A percentile compares a stretch with the other conserved stretches of the same genome.
These are phyloP conservation scores for Mytilinidion resinicola DNA, from an alignment of 495 filamentous ascomycete species.

Conservation along the genomic window DNA sequence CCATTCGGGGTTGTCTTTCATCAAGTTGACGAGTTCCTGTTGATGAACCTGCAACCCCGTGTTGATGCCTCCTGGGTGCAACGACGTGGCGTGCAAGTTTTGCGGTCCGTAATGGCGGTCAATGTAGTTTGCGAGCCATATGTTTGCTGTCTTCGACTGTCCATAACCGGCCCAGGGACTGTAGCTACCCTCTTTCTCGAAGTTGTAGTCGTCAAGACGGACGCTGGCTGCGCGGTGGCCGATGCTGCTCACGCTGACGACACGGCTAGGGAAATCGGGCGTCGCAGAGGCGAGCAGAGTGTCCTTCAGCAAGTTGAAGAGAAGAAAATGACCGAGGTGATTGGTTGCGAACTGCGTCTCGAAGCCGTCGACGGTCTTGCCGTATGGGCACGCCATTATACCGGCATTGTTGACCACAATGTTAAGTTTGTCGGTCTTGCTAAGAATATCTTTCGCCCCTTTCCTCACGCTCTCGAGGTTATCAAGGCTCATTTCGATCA, in stretches of 20 bases:
- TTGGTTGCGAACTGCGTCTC: conserved; percentile 28
- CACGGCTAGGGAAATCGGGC: conserved; percentile 19
- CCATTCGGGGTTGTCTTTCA: conserved; percentile 3
- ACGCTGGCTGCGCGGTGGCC: conserved; percentile 13
- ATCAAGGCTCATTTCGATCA: conserved; percentile 40
- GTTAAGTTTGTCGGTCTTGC: conserved; percentile 24
- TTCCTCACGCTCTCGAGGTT: conserved; percentile 41
- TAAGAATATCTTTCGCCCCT: conserved; percentile 34
- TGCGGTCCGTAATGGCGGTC: conserved; percentile 29
- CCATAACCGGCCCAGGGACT: background rate
- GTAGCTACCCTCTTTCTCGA: conserved; percentile 1
- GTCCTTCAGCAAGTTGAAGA: conserved; percentile 26
- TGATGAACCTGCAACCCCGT: conserved; percentile 19
- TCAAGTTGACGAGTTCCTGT: background rate
- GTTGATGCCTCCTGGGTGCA: conserved; percentile 41
- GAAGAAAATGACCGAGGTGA: conserved; percentile 28
- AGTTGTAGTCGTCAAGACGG: conserved; percentile 7
- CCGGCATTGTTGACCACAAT: conserved; percentile 13
- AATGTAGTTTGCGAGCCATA: background rate
- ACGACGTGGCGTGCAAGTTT: conserved; percentile 29
- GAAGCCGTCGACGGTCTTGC: conserved; percentile 19
- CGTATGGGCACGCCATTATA: conserved; percentile 20
- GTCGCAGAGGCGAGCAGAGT: conserved; percentile 18
- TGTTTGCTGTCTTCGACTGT: conserved; percentile 6
- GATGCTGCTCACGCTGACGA: conserved; percentile 18